These are phyloP conservation scores for Colletotrichum sansevieriae DNA, from an alignment of 2,329 filamentous ascomycete genomes.

Conservation along the genomic window DNA sequence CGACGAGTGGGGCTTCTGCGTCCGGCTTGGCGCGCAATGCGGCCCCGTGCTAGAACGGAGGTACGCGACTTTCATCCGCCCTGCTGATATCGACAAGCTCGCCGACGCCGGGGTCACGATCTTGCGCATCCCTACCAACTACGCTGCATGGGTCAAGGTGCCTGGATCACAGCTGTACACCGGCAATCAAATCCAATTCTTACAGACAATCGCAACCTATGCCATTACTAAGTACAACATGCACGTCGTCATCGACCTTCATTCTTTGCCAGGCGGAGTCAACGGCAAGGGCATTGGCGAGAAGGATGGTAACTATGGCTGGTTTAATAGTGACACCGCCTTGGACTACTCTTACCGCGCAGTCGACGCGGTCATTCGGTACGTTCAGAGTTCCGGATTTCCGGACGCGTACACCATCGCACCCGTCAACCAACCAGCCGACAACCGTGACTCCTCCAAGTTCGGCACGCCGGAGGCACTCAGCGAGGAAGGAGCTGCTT, in stretches of 20 bases:
- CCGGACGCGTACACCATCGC: slow-evolving; percentile 19
- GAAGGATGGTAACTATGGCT: slow-evolving; percentile 20
- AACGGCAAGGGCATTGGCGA: slow-evolving; percentile 13
- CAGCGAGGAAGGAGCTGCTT: slow-evolving; percentile 13
- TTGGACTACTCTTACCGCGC: slow-evolving; percentile 10
- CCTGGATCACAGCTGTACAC: slow-evolving; percentile 24
- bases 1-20: slow-evolving; percentile 25
- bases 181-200: slow-evolving; percentile 11
- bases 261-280: slow-evolving; percentile 15
- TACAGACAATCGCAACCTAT: slow-evolving; percentile 9
- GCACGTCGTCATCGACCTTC: slow-evolving; percentile 21
- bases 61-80: slow-evolving; percentile 21
- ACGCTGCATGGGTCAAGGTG: slow-evolving; percentile 24
- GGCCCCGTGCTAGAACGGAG: slow-evolving; percentile 18
- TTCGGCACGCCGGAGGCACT: slow-evolving; percentile 25
- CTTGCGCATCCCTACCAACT: slow-evolving; percentile 23
- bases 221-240: slow-evolving; percentile 19
- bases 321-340: slow-evolving; percentile 20
- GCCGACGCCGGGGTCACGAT: slow-evolving; percentile 15
- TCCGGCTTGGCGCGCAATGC: slow-evolving; percentile 6
- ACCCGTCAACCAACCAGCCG: slow-evolving; percentile 23
- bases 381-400: slow-evolving; percentile 3
- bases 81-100: slow-evolving; percentile 28
- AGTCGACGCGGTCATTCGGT: slow-evolving; percentile 8
- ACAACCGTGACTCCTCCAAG: slow-evolving; percentile 25